Conservation (phyloP, 106 monocot species). For the Gastrodia elata region DNA sequence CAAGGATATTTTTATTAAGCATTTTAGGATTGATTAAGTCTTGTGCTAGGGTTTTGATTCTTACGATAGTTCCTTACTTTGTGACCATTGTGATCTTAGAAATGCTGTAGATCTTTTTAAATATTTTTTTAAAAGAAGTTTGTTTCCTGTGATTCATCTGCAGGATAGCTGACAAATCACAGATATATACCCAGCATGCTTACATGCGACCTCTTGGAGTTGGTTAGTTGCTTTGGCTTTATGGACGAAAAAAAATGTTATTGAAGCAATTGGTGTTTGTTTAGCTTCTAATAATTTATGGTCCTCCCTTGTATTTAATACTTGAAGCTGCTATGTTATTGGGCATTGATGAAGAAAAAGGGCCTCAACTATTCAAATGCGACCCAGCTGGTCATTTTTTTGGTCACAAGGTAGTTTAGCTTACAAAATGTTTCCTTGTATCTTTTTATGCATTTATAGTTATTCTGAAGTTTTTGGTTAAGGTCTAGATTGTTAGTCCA, state of each 20-base stretch:
- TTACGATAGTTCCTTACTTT: background rate
- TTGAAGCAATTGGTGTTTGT: background rate
- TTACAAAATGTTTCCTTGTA: background rate
- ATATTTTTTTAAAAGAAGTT: background rate
- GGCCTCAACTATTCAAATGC: constrained; percentile 95
- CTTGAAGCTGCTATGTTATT: constrained; percentile 82
- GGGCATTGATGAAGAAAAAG: constrained; percentile 97
- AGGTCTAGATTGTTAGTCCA: background rate
- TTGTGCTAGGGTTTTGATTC: background rate
- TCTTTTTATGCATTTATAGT: constrained; percentile 2
- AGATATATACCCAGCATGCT: constrained; percentile 96
- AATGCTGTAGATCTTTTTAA: background rate
- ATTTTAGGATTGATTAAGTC: background rate
- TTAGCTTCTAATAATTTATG: background rate
- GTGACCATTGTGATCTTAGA: background rate
- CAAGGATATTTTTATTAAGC: background rate
- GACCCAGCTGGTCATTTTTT: constrained; percentile 99
- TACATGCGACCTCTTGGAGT: constrained; percentile 99
- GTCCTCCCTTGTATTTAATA: constrained; percentile 5
- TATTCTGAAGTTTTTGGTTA: background rate
- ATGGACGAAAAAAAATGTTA: background rate
- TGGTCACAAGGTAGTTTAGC: constrained; percentile 81
- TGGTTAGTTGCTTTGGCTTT: constrained; percentile 39
- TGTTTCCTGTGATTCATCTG: constrained; percentile 11
- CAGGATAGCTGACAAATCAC: constrained; percentile 99